These are phyloP conservation scores for Gamsiella multidivaricata DNA, from an alignment of 192 early-diverging fungal genomes.

Conservation along the genomic window DNA sequence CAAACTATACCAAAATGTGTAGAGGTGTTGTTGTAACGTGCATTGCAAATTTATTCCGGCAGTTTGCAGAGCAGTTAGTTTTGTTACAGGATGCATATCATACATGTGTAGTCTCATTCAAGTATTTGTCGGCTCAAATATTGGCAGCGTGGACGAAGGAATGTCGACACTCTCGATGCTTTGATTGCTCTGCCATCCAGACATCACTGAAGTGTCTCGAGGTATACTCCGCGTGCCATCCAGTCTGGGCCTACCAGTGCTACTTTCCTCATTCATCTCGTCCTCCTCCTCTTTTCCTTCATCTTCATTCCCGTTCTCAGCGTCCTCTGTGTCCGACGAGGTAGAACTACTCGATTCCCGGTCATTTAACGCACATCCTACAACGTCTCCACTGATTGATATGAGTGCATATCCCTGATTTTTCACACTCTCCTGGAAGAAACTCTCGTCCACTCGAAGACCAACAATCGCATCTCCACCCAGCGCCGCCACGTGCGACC, in stretches of 20 bases:
- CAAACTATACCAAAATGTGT: too few relatives aligned
- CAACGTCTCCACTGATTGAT: conserved; percentile 72
- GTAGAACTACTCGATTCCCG: not conserved
- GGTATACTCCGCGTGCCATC: not conserved
- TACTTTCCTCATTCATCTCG: not conserved
- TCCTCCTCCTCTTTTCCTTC: not conserved
- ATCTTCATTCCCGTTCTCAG: conserved; percentile 1
- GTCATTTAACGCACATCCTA: conserved; percentile 48
- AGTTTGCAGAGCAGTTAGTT: too few relatives aligned
- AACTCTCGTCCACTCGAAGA: conserved; percentile 71
- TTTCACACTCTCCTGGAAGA: conserved; percentile 74
- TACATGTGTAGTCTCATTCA: too few relatives aligned
- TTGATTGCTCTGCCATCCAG: conserved; percentile 20
- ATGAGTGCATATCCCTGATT: conserved; percentile 79
- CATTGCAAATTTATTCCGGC: too few relatives aligned
- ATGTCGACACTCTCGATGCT: conserved; percentile 27
- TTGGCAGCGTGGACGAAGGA: conserved; percentile 14
- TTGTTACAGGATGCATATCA: too few relatives aligned
- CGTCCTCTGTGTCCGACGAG: conserved; percentile 12
- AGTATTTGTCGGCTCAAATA: too few relatives aligned
- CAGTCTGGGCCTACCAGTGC: not conserved
- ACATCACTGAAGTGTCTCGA: not conserved
- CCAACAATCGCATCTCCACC: conserved; percentile 82
- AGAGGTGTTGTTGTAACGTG: too few relatives aligned
- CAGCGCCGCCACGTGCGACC: conserved; percentile 74